A percentile compares a stretch with the other conserved stretches of the same genome.
These are phyloP conservation scores for Yamagishiella unicocca DNA, from an alignment of 139 green algal genomes.

Conservation along the genomic window DNA sequence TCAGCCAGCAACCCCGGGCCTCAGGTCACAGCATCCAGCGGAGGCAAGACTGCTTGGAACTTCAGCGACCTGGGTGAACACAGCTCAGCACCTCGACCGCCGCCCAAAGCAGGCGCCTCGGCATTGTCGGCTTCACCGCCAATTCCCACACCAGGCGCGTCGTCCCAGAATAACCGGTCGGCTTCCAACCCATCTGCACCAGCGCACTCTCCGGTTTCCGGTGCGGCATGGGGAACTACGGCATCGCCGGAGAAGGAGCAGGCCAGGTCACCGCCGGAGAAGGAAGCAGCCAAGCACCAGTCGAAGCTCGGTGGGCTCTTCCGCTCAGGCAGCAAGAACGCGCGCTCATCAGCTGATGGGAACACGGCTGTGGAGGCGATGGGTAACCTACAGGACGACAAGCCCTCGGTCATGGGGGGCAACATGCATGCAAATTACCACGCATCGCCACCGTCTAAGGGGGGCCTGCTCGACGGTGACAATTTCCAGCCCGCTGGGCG, in stretches of 20 bases:
- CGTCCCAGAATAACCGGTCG: background rate
- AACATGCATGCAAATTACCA: too few species aligned
- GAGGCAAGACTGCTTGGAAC: background rate
- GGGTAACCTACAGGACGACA: too few species aligned
- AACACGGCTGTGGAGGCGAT: background rate
- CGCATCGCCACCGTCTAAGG: too few species aligned
- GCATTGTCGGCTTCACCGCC: background rate
- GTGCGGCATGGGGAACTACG: background rate
- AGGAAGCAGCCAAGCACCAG: background rate
- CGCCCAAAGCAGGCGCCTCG: background rate
- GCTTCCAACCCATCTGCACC: background rate
- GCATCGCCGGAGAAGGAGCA: background rate
- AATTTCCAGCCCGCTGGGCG: background rate
- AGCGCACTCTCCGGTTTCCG: background rate
- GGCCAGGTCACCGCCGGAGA: background rate
- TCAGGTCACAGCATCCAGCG: background rate
- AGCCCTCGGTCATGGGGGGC: too few species aligned
- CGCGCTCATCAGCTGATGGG: background rate
- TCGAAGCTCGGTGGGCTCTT: background rate
- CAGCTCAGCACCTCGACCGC: too few species aligned
- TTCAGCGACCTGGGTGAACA: too few species aligned
- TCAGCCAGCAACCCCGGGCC: background rate
- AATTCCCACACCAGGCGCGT: background rate
- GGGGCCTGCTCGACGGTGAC: too few species aligned
- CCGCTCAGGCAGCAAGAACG: background rate